Evolutionary conservation across 345 rosid genomes (phyloP), one percentile per base, ranked within the genome.

Genomic region (Populus euphratica): DNA sequence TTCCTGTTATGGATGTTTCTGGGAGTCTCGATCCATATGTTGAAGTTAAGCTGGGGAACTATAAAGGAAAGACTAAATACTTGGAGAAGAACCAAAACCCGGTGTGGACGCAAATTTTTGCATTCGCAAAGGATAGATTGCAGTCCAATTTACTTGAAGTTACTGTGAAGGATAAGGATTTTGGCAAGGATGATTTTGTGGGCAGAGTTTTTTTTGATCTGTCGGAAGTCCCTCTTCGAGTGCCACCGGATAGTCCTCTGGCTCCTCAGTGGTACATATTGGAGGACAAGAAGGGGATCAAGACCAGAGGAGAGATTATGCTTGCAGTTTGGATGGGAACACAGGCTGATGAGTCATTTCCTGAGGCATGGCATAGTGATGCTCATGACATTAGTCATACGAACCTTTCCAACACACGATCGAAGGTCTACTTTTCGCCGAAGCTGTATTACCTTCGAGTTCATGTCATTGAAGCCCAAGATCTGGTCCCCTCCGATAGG

Each of bases 11-110:
- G 85, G 85, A 82, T 75, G 77, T 82, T 39, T 25, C 76, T 8
- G 85, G 85, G n/a, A 82, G 85, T 54, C 63, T 82, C 33, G 85
- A 82, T 66, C 85, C 85, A 12, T 82, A 82, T 38, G 85, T 82
- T 21, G 85, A 82, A 71, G 81, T 82, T 64, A 82, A 78, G 79
- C 73, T 82, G 17, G 85, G 85, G 73, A 82, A 82, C 68, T 82
- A 82, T 59, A 82, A 71, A 21, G 85, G 85, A 12, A 78, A 54
- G 73, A 82, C 85, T 18, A 82, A 56, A 33, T 52, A 75, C 63
- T 49, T 74, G 69, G 81, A 82, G 79, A 82, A 82, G 79, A 82
- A 56, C 50, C 81, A 71, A 29, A 38, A 54, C 62, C 85, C 85
- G 16, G 73, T 78, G 0, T 82, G 85, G 85, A 31, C 36, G 35